Conservation (phyloP, 2,329 filamentous ascomycete species). For the Penicillium rolfsii region DNA sequence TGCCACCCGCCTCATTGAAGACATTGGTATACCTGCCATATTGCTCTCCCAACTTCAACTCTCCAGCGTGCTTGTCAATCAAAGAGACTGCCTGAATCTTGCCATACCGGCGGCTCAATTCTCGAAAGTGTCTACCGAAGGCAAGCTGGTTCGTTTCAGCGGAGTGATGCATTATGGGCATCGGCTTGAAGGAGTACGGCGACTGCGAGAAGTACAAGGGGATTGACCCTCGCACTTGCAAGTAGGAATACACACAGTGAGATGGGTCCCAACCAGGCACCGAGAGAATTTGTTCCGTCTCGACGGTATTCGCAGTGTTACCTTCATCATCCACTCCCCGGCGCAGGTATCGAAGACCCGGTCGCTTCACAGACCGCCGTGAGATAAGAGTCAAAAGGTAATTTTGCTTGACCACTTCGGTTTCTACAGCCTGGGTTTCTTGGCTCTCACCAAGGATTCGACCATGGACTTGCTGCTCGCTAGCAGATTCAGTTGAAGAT, state of each 20-base stretch:
- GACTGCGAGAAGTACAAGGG: conserved; percentile 94
- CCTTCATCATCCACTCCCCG: conserved; percentile 90
- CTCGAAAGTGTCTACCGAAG: conserved; percentile 77
- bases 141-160: conserved; percentile 76
- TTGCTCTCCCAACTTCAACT: conserved; percentile 75
- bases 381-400: conserved; percentile 90
- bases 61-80: conserved; percentile 84
- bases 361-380: conserved; percentile 81
- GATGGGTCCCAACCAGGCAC: conserved; percentile 65
- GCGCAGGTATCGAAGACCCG: conserved; percentile 85
- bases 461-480: conserved; percentile 30
- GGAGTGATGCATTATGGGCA: conserved; percentile 80
- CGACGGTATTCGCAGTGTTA: conserved; percentile 84
- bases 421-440: conserved; percentile 33
- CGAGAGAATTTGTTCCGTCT: conserved; percentile 92
- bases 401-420: conserved; percentile 42
- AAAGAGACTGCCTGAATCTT: conserved; percentile 77
- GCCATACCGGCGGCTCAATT: conserved; percentile 71
- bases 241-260: conserved; percentile 74
- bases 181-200: conserved; percentile 88
- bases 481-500: conserved; percentile 11
- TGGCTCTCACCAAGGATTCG: conserved; percentile 50
- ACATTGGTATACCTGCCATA: conserved; percentile 71
- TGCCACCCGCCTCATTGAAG: conserved; percentile 66
- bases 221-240: conserved; percentile 88